phyloP scores from a whole-genome alignment of 1,139 yeast species.

The Candida tropicalis region DNA sequence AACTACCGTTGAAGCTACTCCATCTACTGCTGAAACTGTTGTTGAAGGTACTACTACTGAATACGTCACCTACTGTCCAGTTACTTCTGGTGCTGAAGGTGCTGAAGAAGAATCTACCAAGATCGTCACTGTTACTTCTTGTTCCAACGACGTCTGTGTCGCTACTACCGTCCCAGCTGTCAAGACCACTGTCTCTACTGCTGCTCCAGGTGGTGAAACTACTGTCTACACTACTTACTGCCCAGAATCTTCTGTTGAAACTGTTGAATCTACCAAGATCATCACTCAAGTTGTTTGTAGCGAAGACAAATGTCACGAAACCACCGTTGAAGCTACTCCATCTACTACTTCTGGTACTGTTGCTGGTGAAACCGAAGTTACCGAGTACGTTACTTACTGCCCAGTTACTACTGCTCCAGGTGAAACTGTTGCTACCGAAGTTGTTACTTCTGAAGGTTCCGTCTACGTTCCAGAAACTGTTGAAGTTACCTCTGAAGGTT shows the following conservation, averaged over 20 bases:
- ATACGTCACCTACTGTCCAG: constrained; percentile 40
- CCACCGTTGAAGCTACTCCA: constrained; percentile 33
- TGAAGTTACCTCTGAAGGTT: constrained; percentile 50
- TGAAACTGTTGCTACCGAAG: constrained; percentile 6
- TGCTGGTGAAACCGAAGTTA: constrained; percentile 22
- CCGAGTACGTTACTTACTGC: constrained; percentile 39
- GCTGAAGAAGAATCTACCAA: constrained; percentile 12
- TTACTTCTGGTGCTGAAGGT: constrained; percentile 19
- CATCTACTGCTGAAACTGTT: constrained; percentile 26
- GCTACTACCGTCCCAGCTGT: constrained; percentile 25
- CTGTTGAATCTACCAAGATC: constrained; percentile 19
- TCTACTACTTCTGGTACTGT: constrained; percentile 26
- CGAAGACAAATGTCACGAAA: constrained; percentile 31
- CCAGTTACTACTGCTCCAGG: constrained; percentile 21
- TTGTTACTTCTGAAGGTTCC: constrained; percentile 14
- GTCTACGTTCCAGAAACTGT: constrained; percentile 26
- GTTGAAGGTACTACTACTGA: constrained; percentile 28
- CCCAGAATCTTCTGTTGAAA: constrained; percentile 27
- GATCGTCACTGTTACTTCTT: constrained; percentile 47
- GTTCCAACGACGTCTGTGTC: constrained; percentile 39
- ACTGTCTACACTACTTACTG: constrained; percentile 21
- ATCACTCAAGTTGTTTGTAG: constrained; percentile 51
- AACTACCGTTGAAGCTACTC: constrained; percentile 33
- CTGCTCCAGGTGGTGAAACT: constrained; percentile 9
- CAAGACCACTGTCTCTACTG: constrained; percentile 16